phyloP scores from a whole-genome alignment of 345 rosid species.

The Noccaea bulbosa region DNA sequence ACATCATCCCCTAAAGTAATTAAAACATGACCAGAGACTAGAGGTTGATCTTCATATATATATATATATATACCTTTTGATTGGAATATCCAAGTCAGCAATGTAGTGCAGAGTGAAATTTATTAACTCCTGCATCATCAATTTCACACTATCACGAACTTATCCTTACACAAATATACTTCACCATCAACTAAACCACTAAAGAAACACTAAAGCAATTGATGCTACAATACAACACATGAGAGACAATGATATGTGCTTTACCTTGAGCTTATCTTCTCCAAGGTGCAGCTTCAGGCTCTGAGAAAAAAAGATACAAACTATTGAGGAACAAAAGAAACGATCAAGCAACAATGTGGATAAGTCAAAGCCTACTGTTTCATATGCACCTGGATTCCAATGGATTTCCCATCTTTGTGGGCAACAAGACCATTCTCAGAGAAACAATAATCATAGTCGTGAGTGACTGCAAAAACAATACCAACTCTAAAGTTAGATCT shows the following conservation, averaged over 20 bases:
- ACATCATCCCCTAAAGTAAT: background rate
- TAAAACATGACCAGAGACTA: constrained; percentile 21
- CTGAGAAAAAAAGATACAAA: constrained; percentile 48
- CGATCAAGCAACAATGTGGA: constrained; percentile 7
- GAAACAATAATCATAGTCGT: constrained; percentile 88
- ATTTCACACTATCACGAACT: constrained; percentile 20
- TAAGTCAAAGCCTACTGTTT: background rate
- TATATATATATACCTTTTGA: constrained; percentile 96
- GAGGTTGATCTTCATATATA: constrained; percentile 33
- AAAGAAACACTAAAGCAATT: constrained; percentile 15
- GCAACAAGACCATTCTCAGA: constrained; percentile 99
- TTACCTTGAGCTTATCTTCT: constrained; percentile 86
- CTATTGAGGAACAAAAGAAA: constrained; percentile 31
- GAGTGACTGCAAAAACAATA: constrained; percentile 60
- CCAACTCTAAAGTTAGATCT: constrained; percentile 2
- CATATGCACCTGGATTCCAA: constrained; percentile 89
- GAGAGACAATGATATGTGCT: constrained; percentile 15
- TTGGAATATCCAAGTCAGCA: constrained; percentile 97
- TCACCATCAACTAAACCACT: constrained; percentile 4
- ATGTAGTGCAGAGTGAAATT: constrained; percentile 85
- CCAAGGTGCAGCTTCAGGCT: constrained; percentile 89
- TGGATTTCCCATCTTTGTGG: constrained; percentile 82
- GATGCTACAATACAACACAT: constrained; percentile 11
- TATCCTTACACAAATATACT: background rate
- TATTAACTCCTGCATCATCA: constrained; percentile 75